Evolutionary conservation across 1,284 basidiomycete genomes (phyloP).

Genomic region (Trichosporon sp.): DNA sequence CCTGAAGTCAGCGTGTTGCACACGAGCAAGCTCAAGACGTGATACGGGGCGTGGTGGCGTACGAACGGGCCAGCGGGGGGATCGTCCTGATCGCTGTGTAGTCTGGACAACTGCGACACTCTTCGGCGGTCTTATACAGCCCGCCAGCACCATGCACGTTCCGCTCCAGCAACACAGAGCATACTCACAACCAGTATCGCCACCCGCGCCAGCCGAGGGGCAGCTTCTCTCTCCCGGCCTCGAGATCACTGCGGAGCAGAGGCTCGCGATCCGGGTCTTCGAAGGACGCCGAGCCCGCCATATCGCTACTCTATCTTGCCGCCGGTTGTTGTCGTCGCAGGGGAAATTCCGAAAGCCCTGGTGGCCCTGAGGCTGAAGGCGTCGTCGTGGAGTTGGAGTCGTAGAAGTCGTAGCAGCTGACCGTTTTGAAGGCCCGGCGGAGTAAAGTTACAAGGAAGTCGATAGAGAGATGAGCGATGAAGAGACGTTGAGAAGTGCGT

Average conservation of each 20-base stretch:
- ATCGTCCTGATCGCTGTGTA: background rate
- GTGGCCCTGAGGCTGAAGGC: background rate
- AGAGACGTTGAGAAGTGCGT: background rate
- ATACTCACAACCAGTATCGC: constrained; percentile 3
- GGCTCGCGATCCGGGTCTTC: constrained; percentile 15
- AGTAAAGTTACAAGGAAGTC: background rate
- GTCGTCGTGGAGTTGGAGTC: background rate
- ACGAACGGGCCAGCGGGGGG: background rate
- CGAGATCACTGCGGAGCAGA: constrained; percentile 16
- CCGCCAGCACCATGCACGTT: too few species aligned
- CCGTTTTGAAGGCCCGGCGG: too few species aligned
- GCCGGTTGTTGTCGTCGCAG: background rate
- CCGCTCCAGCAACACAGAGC: too few species aligned
- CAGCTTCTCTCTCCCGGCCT: background rate
- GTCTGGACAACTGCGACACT: too few species aligned
- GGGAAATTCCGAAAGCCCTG: background rate
- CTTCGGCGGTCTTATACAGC: too few species aligned
- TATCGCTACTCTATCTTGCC: background rate
- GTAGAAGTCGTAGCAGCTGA: background rate
- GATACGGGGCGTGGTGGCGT: background rate
- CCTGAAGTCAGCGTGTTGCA: background rate
- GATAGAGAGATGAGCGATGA: background rate
- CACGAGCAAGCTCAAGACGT: too few species aligned
- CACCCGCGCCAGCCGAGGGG: constrained; percentile 1
- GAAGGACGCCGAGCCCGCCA: background rate